Evolutionary conservation across 139 green algal species (phyloP), one percentile per base, ranked within the genome.

Genomic region (Dunaliella sp.): DNA sequence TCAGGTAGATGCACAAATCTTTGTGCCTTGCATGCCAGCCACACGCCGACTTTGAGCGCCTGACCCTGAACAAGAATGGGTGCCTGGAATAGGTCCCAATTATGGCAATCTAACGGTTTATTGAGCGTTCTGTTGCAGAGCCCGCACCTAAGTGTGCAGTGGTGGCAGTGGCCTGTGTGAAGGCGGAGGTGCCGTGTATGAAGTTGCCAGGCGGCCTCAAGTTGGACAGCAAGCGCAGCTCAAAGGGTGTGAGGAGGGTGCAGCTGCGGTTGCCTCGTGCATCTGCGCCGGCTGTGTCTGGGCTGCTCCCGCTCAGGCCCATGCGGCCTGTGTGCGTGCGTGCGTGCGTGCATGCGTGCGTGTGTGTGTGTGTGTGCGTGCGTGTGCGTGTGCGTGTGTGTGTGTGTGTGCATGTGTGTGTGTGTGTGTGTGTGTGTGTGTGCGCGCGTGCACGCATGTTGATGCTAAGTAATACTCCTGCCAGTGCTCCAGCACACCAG

Each of bases 181-280:
- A 26, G 48, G 48, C 48, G 16, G 7, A 16, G 48, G 7, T 65
- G 48, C 48, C 48, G 7, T 65, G 48, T 26, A 65, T 26, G 7
- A 65, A 26, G 48, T 16, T 16, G 48, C 7, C 7, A 16, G 16
- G 16, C 7, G 48, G 48, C 48, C 48, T 65, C 76, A 81, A 31
- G 76, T 33, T 38, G 7, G 76, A 36, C 76, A 81, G 76, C 76
- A 81, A 1, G 30, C 76, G 28, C 30, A 81, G 76, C 76, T 81
- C 76, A 81, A 38, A 34, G 30, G 76, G 76, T 1, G 76, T 81
- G 30, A 81, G 76, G 25, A 34, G 7, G 30, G n/a, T 81, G 76
- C n/a, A 81, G n/a, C 25, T 33, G 30, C n/a, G 76, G 1, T 28
- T 37, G 76, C n/a, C 30, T 2, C 12, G 76, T 12, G 76, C 76